Evolutionary conservation across 495 filamentous ascomycete species (phyloP).

Genomic region (Penicillium flavigenum): DNA sequence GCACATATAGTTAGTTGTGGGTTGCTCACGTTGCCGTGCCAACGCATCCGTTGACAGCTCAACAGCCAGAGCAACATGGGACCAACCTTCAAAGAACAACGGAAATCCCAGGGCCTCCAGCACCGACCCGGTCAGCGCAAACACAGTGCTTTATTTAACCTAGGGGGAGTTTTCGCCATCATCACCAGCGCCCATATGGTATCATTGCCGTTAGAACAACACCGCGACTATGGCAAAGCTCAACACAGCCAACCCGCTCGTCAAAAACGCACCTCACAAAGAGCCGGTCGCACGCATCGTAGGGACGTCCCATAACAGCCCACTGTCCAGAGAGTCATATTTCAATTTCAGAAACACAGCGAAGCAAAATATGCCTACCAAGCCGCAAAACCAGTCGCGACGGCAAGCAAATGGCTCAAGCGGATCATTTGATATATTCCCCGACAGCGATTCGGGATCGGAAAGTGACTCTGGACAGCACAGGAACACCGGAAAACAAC

Average conservation of each 20-base stretch:
- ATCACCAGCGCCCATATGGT: neutral
- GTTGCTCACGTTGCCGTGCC: conserved; percentile 17
- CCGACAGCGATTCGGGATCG: conserved; percentile 28
- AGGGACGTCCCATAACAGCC: neutral
- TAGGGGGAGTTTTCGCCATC: neutral
- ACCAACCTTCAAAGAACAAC: conserved; percentile 5
- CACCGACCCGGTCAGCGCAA: neutral
- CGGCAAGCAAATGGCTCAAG: conserved; percentile 20
- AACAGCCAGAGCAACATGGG: neutral
- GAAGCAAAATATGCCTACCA: neutral
- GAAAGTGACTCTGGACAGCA: conserved; percentile 19
- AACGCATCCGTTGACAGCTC: conserved; percentile 18
- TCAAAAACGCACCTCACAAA: neutral
- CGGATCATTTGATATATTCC: conserved; percentile 34
- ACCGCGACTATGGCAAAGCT: conserved; percentile 8
- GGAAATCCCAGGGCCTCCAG: neutral
- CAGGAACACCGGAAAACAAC: conserved; percentile 19
- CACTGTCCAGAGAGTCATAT: neutral
- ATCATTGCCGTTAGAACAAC: neutral
- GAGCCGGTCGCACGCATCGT: neutral
- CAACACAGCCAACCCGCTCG: conserved; percentile 11
- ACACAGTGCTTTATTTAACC: neutral
- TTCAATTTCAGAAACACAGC: neutral
- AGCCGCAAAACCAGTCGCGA: conserved; percentile 12
- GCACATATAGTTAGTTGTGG: neutral